Evolutionary conservation across 2,329 filamentous ascomycete species (phyloP).

Genomic region (Mariannaea sp.): DNA sequence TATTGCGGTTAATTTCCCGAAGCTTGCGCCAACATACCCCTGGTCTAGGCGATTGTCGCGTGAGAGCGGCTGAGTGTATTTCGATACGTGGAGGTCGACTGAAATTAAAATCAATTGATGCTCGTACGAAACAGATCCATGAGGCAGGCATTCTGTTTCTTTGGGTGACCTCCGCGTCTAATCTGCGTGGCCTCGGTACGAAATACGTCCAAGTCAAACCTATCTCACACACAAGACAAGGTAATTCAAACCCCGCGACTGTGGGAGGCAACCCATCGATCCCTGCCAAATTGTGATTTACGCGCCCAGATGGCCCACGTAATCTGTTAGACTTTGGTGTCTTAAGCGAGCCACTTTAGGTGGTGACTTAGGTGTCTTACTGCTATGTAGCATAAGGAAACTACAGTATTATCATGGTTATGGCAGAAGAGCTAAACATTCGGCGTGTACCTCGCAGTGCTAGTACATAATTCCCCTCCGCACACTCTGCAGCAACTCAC

Average conservation of each 20-base stretch:
- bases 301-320: neutral
- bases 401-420: too few species aligned
- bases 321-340: too few species aligned
- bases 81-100: neutral
- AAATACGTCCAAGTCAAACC: slow-evolving; percentile 6
- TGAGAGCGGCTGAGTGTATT: slow-evolving; percentile 23
- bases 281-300: slow-evolving; percentile 5
- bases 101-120: neutral
- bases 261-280: slow-evolving; percentile 19
- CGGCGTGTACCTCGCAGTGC: too few species aligned
- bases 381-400: too few species aligned
- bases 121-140: too few species aligned
- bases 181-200: too few species aligned
- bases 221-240: neutral
- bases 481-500: too few species aligned
- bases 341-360: slow-evolving; percentile 10
- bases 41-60: slow-evolving; percentile 28
- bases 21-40: slow-evolving; percentile 31
- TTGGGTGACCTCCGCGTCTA: too few species aligned
- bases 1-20: slow-evolving; percentile 38
- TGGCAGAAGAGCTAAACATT: neutral
- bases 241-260: neutral
- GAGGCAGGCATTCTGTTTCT: too few species aligned
- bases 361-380: too few species aligned
- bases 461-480: too few species aligned